A percentile compares a stretch with the other conserved stretches of the same genome.
These are phyloP conservation scores for Kalmusia sp. DNA, from an alignment of 2,329 filamentous ascomycete genomes.

Conservation along the genomic window DNA sequence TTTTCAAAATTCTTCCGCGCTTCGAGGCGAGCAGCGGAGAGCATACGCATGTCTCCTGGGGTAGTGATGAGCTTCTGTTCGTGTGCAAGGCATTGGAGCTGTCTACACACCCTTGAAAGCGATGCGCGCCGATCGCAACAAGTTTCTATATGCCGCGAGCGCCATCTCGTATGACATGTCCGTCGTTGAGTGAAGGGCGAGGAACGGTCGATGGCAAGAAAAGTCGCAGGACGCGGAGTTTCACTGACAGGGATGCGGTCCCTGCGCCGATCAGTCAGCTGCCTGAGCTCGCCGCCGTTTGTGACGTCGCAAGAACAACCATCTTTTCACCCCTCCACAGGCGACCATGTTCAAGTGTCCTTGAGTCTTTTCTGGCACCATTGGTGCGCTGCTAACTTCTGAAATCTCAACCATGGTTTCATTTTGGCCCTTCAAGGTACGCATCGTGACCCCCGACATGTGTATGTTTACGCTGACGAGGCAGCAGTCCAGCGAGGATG, in stretches of 20 bases:
- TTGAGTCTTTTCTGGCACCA: conserved; percentile 31
- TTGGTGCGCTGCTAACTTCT: conserved; percentile 33
- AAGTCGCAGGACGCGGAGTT: conserved; percentile 24
- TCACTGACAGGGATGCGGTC: conserved; percentile 26
- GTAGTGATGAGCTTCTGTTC: conserved; percentile 15
- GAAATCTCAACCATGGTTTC: conserved; percentile 69
- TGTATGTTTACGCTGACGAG: conserved; percentile 17
- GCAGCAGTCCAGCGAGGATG: conserved; percentile 75
- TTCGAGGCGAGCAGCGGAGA: conserved; percentile 73
- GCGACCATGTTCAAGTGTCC: conserved; percentile 36
- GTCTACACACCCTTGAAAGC: conserved; percentile 76
- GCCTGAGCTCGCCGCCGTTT: conserved; percentile 18
- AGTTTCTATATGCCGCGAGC: conserved; percentile 77
- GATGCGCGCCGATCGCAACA: conserved; percentile 80
- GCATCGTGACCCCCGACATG: conserved; percentile 9
- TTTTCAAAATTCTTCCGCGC: conserved; percentile 77
- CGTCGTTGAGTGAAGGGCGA: not conserved
- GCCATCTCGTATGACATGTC: conserved; percentile 59
- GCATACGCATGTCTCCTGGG: conserved; percentile 72
- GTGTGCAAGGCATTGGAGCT: not conserved
- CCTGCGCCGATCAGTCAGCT: conserved; percentile 33
- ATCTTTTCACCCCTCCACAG: conserved; percentile 17
- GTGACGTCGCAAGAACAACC: conserved; percentile 26
- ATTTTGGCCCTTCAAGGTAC: conserved; percentile 83
- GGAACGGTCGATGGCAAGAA: conserved; percentile 19